A percentile compares a stretch with the other conserved stretches of the same genome.
Evolutionary conservation across 2,329 filamentous ascomycete species (phyloP).

Genomic region (Colletotrichum sp.): DNA sequence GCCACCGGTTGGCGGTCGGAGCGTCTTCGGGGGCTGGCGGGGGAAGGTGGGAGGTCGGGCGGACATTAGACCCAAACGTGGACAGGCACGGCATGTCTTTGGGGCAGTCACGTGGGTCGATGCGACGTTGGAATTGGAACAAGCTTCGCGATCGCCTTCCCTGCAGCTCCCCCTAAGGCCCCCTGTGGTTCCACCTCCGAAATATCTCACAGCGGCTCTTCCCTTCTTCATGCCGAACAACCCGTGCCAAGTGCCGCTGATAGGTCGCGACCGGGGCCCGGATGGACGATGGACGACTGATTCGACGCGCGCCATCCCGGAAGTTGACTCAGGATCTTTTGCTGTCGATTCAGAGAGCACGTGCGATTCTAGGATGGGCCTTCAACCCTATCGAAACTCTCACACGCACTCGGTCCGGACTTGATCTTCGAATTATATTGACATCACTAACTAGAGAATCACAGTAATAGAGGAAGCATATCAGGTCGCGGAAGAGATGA

Average conservation of each 20-base stretch:
- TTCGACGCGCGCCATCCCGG: background rate
- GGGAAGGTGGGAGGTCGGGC: background rate
- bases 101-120: slow-evolving; percentile 17
- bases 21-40: background rate
- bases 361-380: background rate
- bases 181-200: background rate
- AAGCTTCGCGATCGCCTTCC: slow-evolving; percentile 1
- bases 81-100: background rate
- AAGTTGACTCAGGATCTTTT: background rate
- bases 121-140: slow-evolving; percentile 16
- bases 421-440: background rate
- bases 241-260: background rate
- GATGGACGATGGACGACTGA: background rate
- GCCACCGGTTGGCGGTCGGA: background rate
- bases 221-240: background rate
- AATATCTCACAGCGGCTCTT: background rate
- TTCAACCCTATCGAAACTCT: background rate
- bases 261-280: background rate
- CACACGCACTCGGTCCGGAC: background rate
- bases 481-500: too few relatives aligned
- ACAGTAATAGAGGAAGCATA: too few relatives aligned
- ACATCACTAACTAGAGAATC: too few relatives aligned
- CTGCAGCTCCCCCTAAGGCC: background rate
- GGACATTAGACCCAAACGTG: slow-evolving; percentile 7
- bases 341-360: background rate